Evolutionary conservation across 148 eudicot genomes (phyloP).

Genomic region (Chenopodium quinoa): DNA sequence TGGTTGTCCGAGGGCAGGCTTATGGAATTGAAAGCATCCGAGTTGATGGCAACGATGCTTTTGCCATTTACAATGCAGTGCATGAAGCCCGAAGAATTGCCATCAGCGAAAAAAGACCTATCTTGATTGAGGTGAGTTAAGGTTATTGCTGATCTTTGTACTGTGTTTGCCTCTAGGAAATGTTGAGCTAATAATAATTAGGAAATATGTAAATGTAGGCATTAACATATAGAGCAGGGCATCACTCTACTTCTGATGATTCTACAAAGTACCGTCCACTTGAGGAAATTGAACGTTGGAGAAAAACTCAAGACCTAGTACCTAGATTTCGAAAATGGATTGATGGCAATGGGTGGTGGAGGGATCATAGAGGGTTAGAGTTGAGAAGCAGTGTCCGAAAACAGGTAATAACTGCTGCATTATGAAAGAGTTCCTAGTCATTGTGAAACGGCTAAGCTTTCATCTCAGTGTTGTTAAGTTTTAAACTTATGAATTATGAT

Average conservation of each 20-base stretch:
- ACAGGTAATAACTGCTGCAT: slow-evolving; percentile 48
- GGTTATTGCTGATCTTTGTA: not conserved
- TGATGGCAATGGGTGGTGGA: slow-evolving; percentile 76
- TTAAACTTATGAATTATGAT: not conserved
- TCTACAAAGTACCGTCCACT: slow-evolving; percentile 74
- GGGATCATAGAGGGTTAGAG: slow-evolving; percentile 45
- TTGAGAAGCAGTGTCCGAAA: slow-evolving; percentile 45
- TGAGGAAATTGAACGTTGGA: slow-evolving; percentile 78
- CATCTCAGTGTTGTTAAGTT: not conserved
- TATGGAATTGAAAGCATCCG: slow-evolving; percentile 71
- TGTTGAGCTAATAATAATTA: slow-evolving; percentile 4
- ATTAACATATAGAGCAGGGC: slow-evolving; percentile 72
- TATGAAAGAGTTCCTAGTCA: not conserved
- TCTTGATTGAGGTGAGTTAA: slow-evolving; percentile 58
- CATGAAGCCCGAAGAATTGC: slow-evolving; percentile 55
- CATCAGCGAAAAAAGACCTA: slow-evolving; percentile 48
- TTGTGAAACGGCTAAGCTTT: not conserved
- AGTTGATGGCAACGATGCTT: slow-evolving; percentile 74
- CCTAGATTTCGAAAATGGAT: slow-evolving; percentile 73
- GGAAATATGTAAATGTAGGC: slow-evolving; percentile 36
- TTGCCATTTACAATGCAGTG: slow-evolving; percentile 59
- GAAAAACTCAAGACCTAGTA: slow-evolving; percentile 52
- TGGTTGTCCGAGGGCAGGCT: slow-evolving; percentile 66
- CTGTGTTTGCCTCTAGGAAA: not conserved
- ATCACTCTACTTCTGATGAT: slow-evolving; percentile 88